Conservation (phyloP, 192 early-diverging fungal genomes). For the Podila epicladia region DNA sequence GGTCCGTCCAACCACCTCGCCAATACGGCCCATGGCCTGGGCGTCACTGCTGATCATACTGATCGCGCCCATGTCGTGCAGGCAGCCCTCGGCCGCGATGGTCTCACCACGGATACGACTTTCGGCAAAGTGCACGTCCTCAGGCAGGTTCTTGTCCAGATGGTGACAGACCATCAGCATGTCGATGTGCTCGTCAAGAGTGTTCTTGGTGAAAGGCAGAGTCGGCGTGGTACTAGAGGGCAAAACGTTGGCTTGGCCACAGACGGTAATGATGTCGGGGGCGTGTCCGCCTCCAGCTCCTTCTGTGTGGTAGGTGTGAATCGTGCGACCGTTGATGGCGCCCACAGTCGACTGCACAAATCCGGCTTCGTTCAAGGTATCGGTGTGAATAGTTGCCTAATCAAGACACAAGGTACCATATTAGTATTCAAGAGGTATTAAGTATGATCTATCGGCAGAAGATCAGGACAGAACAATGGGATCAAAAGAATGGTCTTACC, state of each 20-base stretch:
- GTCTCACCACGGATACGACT: slow-evolving; percentile 96
- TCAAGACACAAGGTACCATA: neutral
- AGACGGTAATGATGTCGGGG: slow-evolving; percentile 82
- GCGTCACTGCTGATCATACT: slow-evolving; percentile 93
- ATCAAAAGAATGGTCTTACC: slow-evolving; percentile 30
- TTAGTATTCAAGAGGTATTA: neutral
- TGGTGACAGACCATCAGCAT: slow-evolving; percentile 99
- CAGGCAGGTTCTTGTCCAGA: slow-evolving; percentile 89
- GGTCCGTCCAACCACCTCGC: slow-evolving; percentile 90
- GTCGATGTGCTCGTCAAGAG: slow-evolving; percentile 97
- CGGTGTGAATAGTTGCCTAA: slow-evolving; percentile 93
- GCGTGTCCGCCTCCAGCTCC: slow-evolving; percentile 97
- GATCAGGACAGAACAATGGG: neutral
- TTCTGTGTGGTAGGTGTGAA: slow-evolving; percentile 97
- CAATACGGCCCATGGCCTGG: slow-evolving; percentile 97
- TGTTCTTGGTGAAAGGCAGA: slow-evolving; percentile 94
- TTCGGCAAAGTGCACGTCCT: slow-evolving; percentile 98
- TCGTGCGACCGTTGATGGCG: slow-evolving; percentile 91
- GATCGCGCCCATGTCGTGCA: slow-evolving; percentile 96
- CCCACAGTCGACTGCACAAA: slow-evolving; percentile 93
- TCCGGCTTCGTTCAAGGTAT: slow-evolving; percentile 97
- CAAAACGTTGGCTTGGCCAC: slow-evolving; percentile 86
- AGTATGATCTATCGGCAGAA: neutral
- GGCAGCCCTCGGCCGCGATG: slow-evolving; percentile 95
- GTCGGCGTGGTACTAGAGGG: slow-evolving; percentile 97